Percentiles rank a stretch among this genome's conserved stretches.
Conservation (phyloP, 1,284 basidiomycete genomes). For the Fistulina hepatica region DNA sequence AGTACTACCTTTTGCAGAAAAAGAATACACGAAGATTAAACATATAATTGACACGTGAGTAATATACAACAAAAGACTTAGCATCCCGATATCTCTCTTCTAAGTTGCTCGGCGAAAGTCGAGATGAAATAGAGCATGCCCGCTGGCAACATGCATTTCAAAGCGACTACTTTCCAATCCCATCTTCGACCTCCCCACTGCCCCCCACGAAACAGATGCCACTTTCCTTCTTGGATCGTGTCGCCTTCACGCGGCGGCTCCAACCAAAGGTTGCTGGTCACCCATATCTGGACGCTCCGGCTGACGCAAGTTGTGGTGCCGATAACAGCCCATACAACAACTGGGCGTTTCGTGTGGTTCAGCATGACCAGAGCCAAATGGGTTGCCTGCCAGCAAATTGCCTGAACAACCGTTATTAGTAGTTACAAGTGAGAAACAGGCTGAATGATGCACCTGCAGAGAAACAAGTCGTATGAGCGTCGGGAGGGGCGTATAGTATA, state of each 20-base stretch:
- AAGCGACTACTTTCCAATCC: slow-evolving; percentile 63
- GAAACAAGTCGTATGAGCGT: slow-evolving; percentile 77
- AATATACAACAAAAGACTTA: slow-evolving; percentile 14
- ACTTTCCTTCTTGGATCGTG: slow-evolving; percentile 19
- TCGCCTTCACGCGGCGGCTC: slow-evolving; percentile 19
- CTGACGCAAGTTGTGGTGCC: slow-evolving; percentile 71
- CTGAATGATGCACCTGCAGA: too few relatives aligned
- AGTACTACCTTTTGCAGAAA: too few relatives aligned
- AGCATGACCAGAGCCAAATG: slow-evolving; percentile 64
- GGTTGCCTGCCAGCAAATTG: slow-evolving; percentile 83
- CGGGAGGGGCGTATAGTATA: slow-evolving; percentile 71
- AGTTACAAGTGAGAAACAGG: too few relatives aligned
- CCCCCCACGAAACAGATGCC: slow-evolving; percentile 32
- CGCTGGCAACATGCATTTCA: slow-evolving; percentile 59
- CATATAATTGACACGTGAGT: too few relatives aligned
- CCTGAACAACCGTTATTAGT: too few relatives aligned
- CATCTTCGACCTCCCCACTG: slow-evolving; percentile 48
- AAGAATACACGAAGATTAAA: too few relatives aligned
- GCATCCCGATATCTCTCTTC: slow-evolving; percentile 30
- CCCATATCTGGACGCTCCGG: slow-evolving; percentile 72
- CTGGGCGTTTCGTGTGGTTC: slow-evolving; percentile 50
- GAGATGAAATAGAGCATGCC: slow-evolving; percentile 66
- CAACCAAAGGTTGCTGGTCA: slow-evolving; percentile 67
- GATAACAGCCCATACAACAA: slow-evolving; percentile 70
- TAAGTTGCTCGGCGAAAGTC: slow-evolving; percentile 54